phyloP scores from a whole-genome alignment of 2,329 filamentous ascomycete genomes.

The Cercospora sp. region DNA sequence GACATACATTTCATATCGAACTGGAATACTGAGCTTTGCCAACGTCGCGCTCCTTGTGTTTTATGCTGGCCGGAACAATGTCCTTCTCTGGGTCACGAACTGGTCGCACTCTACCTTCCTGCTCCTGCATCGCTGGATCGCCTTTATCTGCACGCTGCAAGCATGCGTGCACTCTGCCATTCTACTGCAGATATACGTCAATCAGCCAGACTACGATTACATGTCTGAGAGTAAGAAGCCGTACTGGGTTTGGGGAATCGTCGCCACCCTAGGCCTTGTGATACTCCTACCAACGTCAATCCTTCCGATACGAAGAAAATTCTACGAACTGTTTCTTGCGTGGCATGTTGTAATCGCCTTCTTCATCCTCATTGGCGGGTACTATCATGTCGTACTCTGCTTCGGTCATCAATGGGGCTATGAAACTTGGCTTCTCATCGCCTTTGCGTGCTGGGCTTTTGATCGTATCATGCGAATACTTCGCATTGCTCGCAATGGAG shows the following conservation, averaged over 20 bases:
- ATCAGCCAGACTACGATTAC: slow-evolving; percentile 23
- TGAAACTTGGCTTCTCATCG: slow-evolving; percentile 50
- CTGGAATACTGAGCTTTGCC: slow-evolving; percentile 46
- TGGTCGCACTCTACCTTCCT: slow-evolving; percentile 54
- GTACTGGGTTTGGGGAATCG: slow-evolving; percentile 34
- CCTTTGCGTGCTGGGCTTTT: slow-evolving; percentile 48
- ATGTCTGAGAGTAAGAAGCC: slow-evolving; percentile 14
- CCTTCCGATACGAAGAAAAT: slow-evolving; percentile 41
- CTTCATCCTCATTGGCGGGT: slow-evolving; percentile 47
- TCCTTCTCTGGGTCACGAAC: slow-evolving; percentile 52
- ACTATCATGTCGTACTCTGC: slow-evolving; percentile 45
- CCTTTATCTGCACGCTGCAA: slow-evolving; percentile 48
- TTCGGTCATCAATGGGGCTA: slow-evolving; percentile 48
- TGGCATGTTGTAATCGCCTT: slow-evolving; percentile 47
- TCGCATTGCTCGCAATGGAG: slow-evolving; percentile 44
- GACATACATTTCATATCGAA: slow-evolving; percentile 41
- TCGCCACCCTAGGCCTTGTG: slow-evolving; percentile 19
- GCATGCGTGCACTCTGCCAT: slow-evolving; percentile 51
- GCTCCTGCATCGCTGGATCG: slow-evolving; percentile 54
- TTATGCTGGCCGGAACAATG: slow-evolving; percentile 51
- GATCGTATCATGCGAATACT: slow-evolving; percentile 48
- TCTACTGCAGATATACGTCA: slow-evolving; percentile 41
- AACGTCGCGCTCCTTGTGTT: slow-evolving; percentile 48
- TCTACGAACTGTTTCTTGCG: slow-evolving; percentile 50
- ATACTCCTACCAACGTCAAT: slow-evolving; percentile 40